Evolutionary conservation across 1,284 basidiomycete species (phyloP), one percentile per base, ranked within the genome.

Genomic region (Ceratobasidium sp.): DNA sequence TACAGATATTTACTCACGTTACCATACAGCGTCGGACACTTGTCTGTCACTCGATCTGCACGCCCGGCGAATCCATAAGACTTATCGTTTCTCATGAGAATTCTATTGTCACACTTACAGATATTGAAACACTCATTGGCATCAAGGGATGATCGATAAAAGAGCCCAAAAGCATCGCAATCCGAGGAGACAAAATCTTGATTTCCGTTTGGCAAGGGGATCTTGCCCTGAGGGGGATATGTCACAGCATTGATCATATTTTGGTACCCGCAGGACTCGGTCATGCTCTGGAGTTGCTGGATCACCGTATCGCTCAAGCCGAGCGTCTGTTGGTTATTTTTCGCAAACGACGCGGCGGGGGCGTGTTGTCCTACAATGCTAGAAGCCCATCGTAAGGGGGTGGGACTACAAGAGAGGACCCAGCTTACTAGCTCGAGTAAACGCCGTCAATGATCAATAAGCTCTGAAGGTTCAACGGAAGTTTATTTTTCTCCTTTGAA

Each of bases 401-500:
- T n/a, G 3, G 26, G 18, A 57, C 32, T 21, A 48, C 30, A 3
- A 14, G 14, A 39, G 26, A 28, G 28, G 41, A 21, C 72, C 57
- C 45, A 72, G 76, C 73, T 74, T 76, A 73, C 73, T 57, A 45
- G 75, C 71, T 74, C n/a, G 71, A 73, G 43, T 74, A 76, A 6
- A 73, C 69, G 36, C 75, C 76, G 73, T 78, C 76, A 75, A 77
- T 77, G 30, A 79, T 73, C 48, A 78, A 73, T 4, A 77, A 75
- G 36, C 77, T 67, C 74, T 75, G 74, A 4, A 73, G 34, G 21
- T 53, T 34, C 10, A 72, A 36, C 4, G 75, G 65, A 14, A 72
- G 52, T 18, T 58, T 39, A 3, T 43, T 46, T 50, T 78, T 70
- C 50, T 74, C 72, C 12, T 74, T 75, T 64, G 76, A 46, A 61